Evolutionary conservation across 2,329 filamentous ascomycete genomes (phyloP).

Genomic region (Balansia obtecta): DNA sequence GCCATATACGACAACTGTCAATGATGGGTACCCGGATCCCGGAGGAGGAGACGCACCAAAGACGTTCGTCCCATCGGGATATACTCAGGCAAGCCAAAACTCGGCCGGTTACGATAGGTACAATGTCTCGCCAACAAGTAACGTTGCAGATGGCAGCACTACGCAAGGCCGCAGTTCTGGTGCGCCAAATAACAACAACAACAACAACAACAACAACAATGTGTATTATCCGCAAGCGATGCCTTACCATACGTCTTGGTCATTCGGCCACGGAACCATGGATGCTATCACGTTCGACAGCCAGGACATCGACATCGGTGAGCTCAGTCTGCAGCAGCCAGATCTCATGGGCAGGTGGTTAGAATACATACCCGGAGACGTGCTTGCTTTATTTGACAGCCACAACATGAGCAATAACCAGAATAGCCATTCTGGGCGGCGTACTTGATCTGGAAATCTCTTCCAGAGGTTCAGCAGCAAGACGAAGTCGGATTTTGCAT

Average conservation of each 20-base stretch:
- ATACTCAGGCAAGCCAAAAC: constrained; percentile 28
- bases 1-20: constrained; percentile 15
- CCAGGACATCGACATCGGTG: constrained; percentile 64
- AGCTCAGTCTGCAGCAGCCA: constrained; percentile 42
- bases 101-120: constrained; percentile 31
- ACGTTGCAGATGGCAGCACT: constrained; percentile 21
- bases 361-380: constrained; percentile 57
- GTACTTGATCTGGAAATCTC: background rate
- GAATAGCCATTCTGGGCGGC: background rate
- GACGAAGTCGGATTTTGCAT: background rate
- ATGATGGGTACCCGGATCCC: constrained; percentile 14
- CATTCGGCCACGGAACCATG: constrained; percentile 21
- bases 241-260: constrained; percentile 19
- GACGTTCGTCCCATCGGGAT: constrained; percentile 21
- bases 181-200: background rate
- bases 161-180: background rate
- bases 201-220: background rate
- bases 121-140: constrained; percentile 28
- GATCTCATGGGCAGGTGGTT: constrained; percentile 62
- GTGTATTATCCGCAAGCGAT: constrained; percentile 18
- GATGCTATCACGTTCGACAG: constrained; percentile 59
- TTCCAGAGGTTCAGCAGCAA: too few relatives aligned
- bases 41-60: constrained; percentile 21
- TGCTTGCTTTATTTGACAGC: constrained; percentile 42
- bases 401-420: constrained; percentile 17